These are phyloP conservation scores for Syzygium jambos DNA, from an alignment of 345 rosid species.

Conservation along the genomic window DNA sequence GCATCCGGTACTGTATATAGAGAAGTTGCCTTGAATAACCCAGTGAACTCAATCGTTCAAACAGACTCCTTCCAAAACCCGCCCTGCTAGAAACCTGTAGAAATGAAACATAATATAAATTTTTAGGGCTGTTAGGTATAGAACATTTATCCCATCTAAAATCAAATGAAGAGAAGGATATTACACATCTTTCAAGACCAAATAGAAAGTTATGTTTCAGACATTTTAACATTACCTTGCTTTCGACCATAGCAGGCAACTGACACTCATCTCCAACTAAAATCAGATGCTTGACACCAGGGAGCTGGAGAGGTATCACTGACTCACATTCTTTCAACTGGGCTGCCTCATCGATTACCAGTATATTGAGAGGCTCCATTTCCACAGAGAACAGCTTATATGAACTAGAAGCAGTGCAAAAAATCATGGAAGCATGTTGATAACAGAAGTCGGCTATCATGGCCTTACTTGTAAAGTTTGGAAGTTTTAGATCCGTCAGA, in stretches of 20 bases:
- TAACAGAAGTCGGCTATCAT: slow-evolving; percentile 22
- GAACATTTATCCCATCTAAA: background rate
- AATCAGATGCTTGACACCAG: slow-evolving; percentile 23
- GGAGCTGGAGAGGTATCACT: slow-evolving; percentile 39
- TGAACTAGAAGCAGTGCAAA: slow-evolving; percentile 36
- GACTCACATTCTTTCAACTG: slow-evolving; percentile 55
- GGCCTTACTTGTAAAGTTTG: background rate
- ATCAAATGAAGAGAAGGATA: background rate
- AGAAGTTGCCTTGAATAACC: slow-evolving; percentile 41
- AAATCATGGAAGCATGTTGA: slow-evolving; percentile 16
- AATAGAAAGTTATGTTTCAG: background rate
- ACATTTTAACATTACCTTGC: slow-evolving; percentile 20
- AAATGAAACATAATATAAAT: background rate
- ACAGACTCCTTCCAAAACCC: slow-evolving; percentile 57
- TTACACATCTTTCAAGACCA: background rate
- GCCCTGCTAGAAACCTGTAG: slow-evolving; percentile 25
- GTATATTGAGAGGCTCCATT: slow-evolving; percentile 19
- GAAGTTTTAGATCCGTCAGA: slow-evolving; percentile 12
- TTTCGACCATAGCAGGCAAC: slow-evolving; percentile 36
- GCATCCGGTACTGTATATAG: slow-evolving; percentile 68
- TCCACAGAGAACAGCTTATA: slow-evolving; percentile 11
- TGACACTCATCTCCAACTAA: slow-evolving; percentile 53
- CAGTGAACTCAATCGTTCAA: slow-evolving; percentile 41
- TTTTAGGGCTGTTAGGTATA: background rate
- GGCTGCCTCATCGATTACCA: slow-evolving; percentile 61